These are phyloP conservation scores for Clarireedia homoeocarpa DNA, from an alignment of 2,329 filamentous ascomycete genomes.

Conservation along the genomic window DNA sequence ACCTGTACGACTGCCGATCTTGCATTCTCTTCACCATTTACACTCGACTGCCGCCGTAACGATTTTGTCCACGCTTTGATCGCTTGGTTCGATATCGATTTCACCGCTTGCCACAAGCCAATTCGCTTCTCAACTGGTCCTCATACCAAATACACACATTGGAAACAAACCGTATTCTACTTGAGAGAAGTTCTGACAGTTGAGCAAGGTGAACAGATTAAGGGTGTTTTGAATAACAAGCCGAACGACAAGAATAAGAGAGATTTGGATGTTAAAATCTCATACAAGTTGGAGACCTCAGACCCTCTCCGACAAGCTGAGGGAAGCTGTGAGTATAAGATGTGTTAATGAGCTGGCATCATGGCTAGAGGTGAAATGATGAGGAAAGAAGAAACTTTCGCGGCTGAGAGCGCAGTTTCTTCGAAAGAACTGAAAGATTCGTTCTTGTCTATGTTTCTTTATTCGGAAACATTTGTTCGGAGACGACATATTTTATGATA, in stretches of 20 bases:
- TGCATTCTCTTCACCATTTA: slow-evolving; percentile 73
- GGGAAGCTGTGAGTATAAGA: slow-evolving; percentile 73
- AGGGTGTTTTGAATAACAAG: slow-evolving; percentile 67
- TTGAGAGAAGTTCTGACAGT: slow-evolving; percentile 88
- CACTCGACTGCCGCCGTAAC: slow-evolving; percentile 68
- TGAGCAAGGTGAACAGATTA: slow-evolving; percentile 74
- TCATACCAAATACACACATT: slow-evolving; percentile 98
- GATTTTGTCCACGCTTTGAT: slow-evolving; percentile 97
- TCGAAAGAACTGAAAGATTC: not conserved
- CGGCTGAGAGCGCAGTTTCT: slow-evolving; percentile 30
- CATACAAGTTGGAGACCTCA: slow-evolving; percentile 71
- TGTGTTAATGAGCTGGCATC: slow-evolving; percentile 44
- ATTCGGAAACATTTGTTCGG: not conserved
- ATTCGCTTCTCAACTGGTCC: slow-evolving; percentile 95
- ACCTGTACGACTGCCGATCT: slow-evolving; percentile 78
- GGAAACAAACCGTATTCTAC: slow-evolving; percentile 99
- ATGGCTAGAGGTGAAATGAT: not conserved
- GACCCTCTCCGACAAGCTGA: slow-evolving; percentile 62
- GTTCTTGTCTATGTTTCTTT: not conserved
- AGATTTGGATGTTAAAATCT: slow-evolving; percentile 85
- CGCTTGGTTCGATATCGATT: slow-evolving; percentile 99
- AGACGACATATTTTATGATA: no score
- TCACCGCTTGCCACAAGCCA: slow-evolving; percentile 95
- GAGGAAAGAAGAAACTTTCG: slow-evolving; percentile 20
- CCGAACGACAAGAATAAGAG: slow-evolving; percentile 92